Evolutionary conservation across 768 basidiomycete species (phyloP).

Genomic region (Suillus ampliporus): DNA sequence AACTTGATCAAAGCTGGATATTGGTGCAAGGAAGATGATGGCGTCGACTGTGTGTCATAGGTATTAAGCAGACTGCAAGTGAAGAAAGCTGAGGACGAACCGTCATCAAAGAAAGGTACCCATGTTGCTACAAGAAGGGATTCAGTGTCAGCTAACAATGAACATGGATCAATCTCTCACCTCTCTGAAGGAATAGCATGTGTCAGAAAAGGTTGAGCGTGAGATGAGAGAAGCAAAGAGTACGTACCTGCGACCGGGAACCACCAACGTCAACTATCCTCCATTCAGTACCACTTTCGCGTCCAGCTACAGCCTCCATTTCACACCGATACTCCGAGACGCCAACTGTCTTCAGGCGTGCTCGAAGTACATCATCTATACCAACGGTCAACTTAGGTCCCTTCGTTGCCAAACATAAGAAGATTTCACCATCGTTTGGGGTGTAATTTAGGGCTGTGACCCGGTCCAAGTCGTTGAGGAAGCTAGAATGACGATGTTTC

Average conservation of each 20-base stretch:
- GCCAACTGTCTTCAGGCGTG: constrained; percentile 67
- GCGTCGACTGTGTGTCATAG: constrained; percentile 40
- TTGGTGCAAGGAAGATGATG: constrained; percentile 65
- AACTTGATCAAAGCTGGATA: constrained; percentile 62
- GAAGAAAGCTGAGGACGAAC: constrained; percentile 27
- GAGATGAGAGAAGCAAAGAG: constrained; percentile 6
- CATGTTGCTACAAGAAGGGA: constrained; percentile 45
- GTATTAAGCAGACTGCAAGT: neutral
- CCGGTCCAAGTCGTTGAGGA: constrained; percentile 56
- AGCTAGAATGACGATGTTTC: constrained; percentile 35
- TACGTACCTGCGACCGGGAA: constrained; percentile 54
- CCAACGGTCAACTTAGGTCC: neutral
- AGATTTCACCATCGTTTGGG: constrained; percentile 50
- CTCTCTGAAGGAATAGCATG: constrained; percentile 34
- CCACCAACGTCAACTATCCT: constrained; percentile 61
- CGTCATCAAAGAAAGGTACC: constrained; percentile 62
- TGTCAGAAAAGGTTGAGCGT: neutral
- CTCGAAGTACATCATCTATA: constrained; percentile 56
- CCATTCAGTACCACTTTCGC: constrained; percentile 59
- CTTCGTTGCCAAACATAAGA: neutral
- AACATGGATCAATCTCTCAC: constrained; percentile 26
- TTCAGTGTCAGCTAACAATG: constrained; percentile 11
- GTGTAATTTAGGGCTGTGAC: constrained; percentile 50
- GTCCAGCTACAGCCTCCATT: constrained; percentile 66
- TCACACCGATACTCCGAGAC: constrained; percentile 84